Evolutionary conservation across 2,329 filamentous ascomycete genomes (phyloP), one percentile per base, ranked within the genome.

Genomic region (Cylindrodendrum hubeiense): DNA sequence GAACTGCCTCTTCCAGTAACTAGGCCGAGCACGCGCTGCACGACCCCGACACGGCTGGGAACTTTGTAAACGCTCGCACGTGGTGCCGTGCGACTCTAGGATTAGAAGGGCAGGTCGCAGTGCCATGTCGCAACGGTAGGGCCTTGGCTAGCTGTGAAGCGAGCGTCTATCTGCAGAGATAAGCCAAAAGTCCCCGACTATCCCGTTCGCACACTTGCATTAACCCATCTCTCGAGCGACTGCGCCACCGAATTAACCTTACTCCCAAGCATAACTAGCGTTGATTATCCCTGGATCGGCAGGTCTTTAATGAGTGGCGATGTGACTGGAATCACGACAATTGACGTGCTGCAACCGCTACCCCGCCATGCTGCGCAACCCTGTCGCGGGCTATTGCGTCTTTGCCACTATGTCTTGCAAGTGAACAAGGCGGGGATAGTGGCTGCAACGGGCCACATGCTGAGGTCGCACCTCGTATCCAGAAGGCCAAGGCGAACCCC

Each of bases 41-140:
- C 50, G 63, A 58, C 63, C 68, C 66, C 67, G 66, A 71, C 58
- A 44, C 68, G 62, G 26, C 30, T 33, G 51, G 63, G 71, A 70
- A 74, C 71, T 72, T 74, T 74, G 63, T 64, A 49, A 60, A 54
- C 26, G 63, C 67, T 67, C 49, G 53, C 56, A 60, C 62, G 59
- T 44, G 34, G 58, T 39, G 37, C 50, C 9, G 51, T 17, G n/a
- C n/a, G 33, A 51, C 44, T 54, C 71, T 73, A 71, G 60, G 61
- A 71, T 74, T 62, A 74, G 72, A 74, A 74, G 33, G 71, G 71
- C 71, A 74, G 71, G 71, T 74, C 65, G 57, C 57, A 74, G 47
- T 39, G 37, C 15, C n/a, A n/a, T 39, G 37, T 39, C 6, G 37
- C 37, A 39, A 17, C 7, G 37, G 37, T 39, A 39, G 37, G 37